Evolutionary conservation across 805 yeast species (phyloP).

Genomic region (Spathaspora arborariae): DNA sequence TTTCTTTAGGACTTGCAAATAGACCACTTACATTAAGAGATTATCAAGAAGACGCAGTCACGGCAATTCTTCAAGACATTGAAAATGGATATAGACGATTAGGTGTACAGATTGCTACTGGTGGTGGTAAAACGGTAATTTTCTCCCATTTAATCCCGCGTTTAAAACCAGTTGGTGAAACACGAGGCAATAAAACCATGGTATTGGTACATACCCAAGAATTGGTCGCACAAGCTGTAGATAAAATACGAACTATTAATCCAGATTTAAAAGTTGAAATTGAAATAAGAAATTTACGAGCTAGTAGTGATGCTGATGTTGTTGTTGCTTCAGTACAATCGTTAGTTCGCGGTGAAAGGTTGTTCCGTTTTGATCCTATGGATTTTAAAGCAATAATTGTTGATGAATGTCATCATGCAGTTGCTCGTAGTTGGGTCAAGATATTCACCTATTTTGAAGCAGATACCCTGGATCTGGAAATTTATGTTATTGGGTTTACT

Average conservation of each 20-base stretch:
- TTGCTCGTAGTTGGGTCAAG: constrained; percentile 60
- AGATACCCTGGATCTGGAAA: constrained; percentile 30
- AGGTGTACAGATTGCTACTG: constrained; percentile 87
- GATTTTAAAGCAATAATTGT: constrained; percentile 72
- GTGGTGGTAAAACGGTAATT: constrained; percentile 90
- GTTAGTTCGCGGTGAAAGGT: constrained; percentile 42
- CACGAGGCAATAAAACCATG: constrained; percentile 40
- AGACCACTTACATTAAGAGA: constrained; percentile 21
- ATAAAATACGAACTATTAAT: constrained; percentile 40
- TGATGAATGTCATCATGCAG: constrained; percentile 93
- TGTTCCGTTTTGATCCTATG: constrained; percentile 50
- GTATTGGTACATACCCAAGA: constrained; percentile 82
- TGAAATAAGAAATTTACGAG: constrained; percentile 61
- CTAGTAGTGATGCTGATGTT: constrained; percentile 51
- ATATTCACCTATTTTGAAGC: constrained; percentile 61
- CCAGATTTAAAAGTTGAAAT: constrained; percentile 55
- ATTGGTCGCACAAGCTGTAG: constrained; percentile 65
- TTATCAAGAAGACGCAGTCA: constrained; percentile 73
- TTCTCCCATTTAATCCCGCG: constrained; percentile 55
- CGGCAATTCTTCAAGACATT: constrained; percentile 48
- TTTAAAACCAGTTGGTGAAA: constrained; percentile 26
- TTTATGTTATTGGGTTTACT: constrained; percentile 76
- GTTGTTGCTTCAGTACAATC: constrained; percentile 78
- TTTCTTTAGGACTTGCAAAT: too few relatives aligned
- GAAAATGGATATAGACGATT: constrained; percentile 48